These are phyloP conservation scores for Euphorbia celastroides DNA, from an alignment of 441 rosid species.

Conservation along the genomic window DNA sequence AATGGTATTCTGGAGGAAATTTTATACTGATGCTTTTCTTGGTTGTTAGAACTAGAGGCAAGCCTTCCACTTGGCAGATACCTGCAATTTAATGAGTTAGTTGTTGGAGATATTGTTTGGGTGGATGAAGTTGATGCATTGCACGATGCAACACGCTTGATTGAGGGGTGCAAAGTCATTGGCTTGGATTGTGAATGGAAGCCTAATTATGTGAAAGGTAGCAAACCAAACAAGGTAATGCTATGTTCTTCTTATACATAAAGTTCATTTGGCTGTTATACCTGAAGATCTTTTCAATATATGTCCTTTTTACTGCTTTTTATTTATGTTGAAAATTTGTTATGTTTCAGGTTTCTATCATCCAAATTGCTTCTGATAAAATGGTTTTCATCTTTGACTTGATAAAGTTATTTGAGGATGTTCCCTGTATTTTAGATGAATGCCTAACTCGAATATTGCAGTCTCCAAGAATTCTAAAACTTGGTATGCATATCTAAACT, in stretches of 20 bases:
- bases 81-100: constrained; percentile 60
- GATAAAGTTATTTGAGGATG: constrained; percentile 69
- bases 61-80: constrained; percentile 35
- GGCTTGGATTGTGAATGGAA: constrained; percentile 98
- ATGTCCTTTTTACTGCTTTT: neutral
- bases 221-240: constrained; percentile 70
- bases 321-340: constrained; percentile 15
- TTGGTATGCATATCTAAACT: constrained; percentile 45
- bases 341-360: constrained; percentile 79
- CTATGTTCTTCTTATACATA: constrained; percentile 7
- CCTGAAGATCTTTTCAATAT: neutral
- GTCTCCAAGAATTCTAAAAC: constrained; percentile 67
- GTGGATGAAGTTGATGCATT: constrained; percentile 64
- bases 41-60: constrained; percentile 47
- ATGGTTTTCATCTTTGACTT: constrained; percentile 80
- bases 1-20: constrained; percentile 3
- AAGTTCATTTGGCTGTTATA: neutral
- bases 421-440: constrained; percentile 50
- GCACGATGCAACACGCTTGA: constrained; percentile 41
- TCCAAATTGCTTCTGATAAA: constrained; percentile 80
- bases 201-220: constrained; percentile 72
- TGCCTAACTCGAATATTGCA: constrained; percentile 71
- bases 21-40: constrained; percentile 21
- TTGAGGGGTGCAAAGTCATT: constrained; percentile 67
- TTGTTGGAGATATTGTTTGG: constrained; percentile 60